Base-by-base conservation (phyloP, 2,329 filamentous ascomycete species). In the Alternaria dauci region DNA sequence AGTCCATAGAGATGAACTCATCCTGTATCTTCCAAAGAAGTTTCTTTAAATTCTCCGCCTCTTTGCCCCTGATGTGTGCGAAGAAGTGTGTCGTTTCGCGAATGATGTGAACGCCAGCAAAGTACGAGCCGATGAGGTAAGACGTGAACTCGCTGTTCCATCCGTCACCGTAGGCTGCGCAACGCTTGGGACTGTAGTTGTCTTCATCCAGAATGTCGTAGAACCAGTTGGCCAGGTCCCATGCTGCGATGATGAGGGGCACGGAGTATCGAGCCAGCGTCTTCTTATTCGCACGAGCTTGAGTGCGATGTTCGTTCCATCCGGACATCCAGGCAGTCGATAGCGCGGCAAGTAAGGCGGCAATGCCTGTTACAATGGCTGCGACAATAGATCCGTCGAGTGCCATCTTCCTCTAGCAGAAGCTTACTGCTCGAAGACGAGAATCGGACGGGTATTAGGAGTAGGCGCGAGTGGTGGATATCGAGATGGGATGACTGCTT, bases 21-120 rank as follows among this genome's bases (percentile, higher is more conserved):
- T 62, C 51, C 47, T 62, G 55, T 18, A 58, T 62, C 11, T 62
- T 62, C 59, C 46, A 58, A 14, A 62, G 59, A 28, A 55, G 30
- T 34, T 32, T 58, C 34, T 62, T 62, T 14, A 61, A 38, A 25
- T 18, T 47, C 16, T 58, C 55, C 0, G 46, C 59, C 44, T 58
- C 34, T 8, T 42, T 14, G 4, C 51, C 34, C 16, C 16, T 62
- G 8, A 55, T 52, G n/a, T 62, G 52, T 1, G 59, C 46, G 32
- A 58, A 62, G 47, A 62, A 55, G 30, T 62, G 55, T 11, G 55
- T 58, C 55, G 48, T 55, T 18, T 62, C 55, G 55, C 51, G 39
- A 23, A 58, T n/a, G 12, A 58, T 58, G 20, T 58, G 52, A 34
- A 62, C 59, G 46, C 59, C 41, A 12, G 59, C 55, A 55, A 62